Evolutionary conservation across 2,329 filamentous ascomycete genomes (phyloP), one percentile per base, ranked within the genome.

Genomic region (Fusarium begoniae): DNA sequence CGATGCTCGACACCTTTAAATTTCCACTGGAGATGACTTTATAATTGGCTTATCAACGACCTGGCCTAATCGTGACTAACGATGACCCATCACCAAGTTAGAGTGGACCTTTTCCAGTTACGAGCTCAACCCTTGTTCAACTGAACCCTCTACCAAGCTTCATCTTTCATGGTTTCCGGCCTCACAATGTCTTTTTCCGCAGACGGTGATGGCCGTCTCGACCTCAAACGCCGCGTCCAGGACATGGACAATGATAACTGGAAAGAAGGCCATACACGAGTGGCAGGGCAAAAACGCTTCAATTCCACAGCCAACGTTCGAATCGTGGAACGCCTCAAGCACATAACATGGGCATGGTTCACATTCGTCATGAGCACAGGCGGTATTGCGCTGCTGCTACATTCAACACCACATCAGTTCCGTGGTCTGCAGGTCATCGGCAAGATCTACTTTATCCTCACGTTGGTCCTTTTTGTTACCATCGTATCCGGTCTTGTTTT

Each of bases 401-500:
- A 78, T 24, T 74, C 75, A 38, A 75, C 77, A 20, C 87, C 87
- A 5, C 86, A 85, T 75, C 82, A 81, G 17, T 88, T 88, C 62
- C 69, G 45, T 15, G 87, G 86, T 1, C 80, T 89, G 5, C 79
- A 84, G 22, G 83, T 82, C 5, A 85, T 89, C 61, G 87, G 86
- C 18, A 79, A 83, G 20, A 79, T 86, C 14, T 81, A 88, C 63
- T 88, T 87, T 67, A 75, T 89, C 20, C 72, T 87, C 37, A 87
- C 88, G 58, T 80, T 89, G 47, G 79, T 84, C 4, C 81, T 92
- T 13, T 88, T 87, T 71, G 22, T 85, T 28, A 30, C 81, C 20
- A 84, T 91, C 59, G 84, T 87, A 74, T 77, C 78, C 32, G 87
- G 91, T 79, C 87, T 92, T 47, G 82, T 86, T 8, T 79, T 87